phyloP scores from a whole-genome alignment of 2,329 filamentous ascomycete genomes.

The Gaeumannomyces sp. region DNA sequence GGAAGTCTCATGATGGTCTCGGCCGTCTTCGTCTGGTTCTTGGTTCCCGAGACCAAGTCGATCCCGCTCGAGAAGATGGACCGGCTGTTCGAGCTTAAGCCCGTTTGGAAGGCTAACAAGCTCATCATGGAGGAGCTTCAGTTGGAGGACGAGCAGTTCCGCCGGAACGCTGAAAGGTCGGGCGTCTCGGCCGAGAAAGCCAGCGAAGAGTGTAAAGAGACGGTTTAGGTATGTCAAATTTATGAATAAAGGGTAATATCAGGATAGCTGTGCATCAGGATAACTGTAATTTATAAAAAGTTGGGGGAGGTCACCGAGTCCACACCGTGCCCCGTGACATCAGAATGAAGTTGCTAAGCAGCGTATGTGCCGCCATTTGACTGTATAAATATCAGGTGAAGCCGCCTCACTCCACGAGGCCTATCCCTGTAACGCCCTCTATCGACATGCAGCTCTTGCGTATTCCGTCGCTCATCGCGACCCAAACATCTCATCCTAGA shows the following conservation, averaged over 20 bases:
- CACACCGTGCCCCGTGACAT: too few relatives aligned
- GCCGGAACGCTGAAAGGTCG: not conserved
- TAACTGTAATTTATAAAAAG: not conserved
- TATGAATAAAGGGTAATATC: too few relatives aligned
- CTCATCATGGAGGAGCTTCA: conserved; percentile 37
- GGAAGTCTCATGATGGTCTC: conserved; percentile 54
- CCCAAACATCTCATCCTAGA: not conserved
- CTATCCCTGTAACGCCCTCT: too few relatives aligned
- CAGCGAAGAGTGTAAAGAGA: not conserved
- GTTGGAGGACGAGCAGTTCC: conserved; percentile 9
- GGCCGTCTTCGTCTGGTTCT: conserved; percentile 54
- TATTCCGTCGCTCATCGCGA: too few relatives aligned
- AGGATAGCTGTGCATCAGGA: not conserved
- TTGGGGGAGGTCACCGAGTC: too few relatives aligned
- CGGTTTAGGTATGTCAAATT: not conserved
- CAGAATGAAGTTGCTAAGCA: too few relatives aligned
- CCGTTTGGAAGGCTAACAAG: conserved; percentile 36
- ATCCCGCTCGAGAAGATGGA: conserved; percentile 62
- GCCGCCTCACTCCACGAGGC: too few relatives aligned
- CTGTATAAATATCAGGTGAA: too few relatives aligned
- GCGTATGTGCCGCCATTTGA: too few relatives aligned
- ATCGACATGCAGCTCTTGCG: too few relatives aligned
- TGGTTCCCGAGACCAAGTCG: conserved; percentile 60
- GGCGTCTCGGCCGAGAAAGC: not conserved
- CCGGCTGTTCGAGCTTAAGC: conserved; percentile 47